Percentiles rank a stretch among this genome's conserved stretches.
Conservation (phyloP, 208 protist species). For the Endotrypanum monterogeii region DNA sequence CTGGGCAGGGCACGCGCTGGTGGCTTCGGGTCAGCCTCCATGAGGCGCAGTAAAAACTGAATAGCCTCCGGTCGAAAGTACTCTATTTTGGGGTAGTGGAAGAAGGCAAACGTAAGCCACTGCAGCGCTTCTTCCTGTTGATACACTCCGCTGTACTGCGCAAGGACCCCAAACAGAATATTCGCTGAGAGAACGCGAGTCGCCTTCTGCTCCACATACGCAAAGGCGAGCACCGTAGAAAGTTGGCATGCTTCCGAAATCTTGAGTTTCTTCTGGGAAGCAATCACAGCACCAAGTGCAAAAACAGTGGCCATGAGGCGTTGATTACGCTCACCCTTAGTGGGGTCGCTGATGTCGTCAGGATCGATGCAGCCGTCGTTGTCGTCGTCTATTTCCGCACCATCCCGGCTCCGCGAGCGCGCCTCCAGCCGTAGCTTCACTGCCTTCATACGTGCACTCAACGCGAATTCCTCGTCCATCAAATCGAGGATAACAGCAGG, state of each 20-base stretch:
- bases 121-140: conserved; percentile 53
- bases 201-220: conserved; percentile 85
- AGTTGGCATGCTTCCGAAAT: conserved; percentile 46
- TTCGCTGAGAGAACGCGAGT: conserved; percentile 80
- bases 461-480: conserved; percentile 73
- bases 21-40: conserved; percentile 37
- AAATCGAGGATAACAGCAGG: conserved; percentile 67
- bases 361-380: conserved; percentile 72
- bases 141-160: conserved; percentile 32
- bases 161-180: conserved; percentile 57
- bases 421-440: conserved; percentile 54
- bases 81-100: conserved; percentile 86
- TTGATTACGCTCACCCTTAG: conserved; percentile 88
- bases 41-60: conserved; percentile 79
- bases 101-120: conserved; percentile 87
- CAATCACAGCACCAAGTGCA: conserved; percentile 59
- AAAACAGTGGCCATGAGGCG: conserved; percentile 79
- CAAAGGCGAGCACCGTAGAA: conserved; percentile 68
- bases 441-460: conserved; percentile 68
- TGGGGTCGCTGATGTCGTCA: conserved; percentile 87
- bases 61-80: conserved; percentile 89
- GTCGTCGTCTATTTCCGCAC: conserved; percentile 29
- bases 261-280: conserved; percentile 35
- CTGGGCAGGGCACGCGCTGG: conserved; percentile 33
- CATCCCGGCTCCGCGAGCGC: conserved; percentile 11